Evolutionary conservation across 1,139 yeast genomes (phyloP), one percentile per base, ranked within the genome.

Genomic region (Pichia sp.): DNA sequence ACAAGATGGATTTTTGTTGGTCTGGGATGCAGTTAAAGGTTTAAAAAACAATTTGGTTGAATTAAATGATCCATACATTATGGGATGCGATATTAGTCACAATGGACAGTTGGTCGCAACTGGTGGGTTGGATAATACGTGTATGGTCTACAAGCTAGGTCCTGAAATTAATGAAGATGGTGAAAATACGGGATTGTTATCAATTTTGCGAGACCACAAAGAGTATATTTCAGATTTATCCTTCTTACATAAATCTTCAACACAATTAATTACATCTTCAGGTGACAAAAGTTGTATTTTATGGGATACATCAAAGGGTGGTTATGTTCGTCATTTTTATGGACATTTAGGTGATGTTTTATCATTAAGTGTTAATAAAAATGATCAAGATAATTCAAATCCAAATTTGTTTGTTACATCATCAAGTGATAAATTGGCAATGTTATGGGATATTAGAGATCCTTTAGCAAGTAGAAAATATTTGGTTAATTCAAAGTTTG

Each of bases 291-390:
- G 94, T 1, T 77, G 89, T 58, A 74, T 78, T 3, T 64, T 82
- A 50, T 90, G 97, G 97, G 96, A 90, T 63, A 71, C 87, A 27
- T 70, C 73, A 27, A 77, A 77, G 53, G 82, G 86, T 0, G 69
- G 69, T 26, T 72, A 76, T 54, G 66, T 75, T 1, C 68, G 78
- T 34, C 82, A 79, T 43, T 86, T 76, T 62, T 67, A 78, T 12
- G 95, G 85, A 51, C 96, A 89, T 66, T 65, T 84, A 26, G 95
- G 95, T 7, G 96, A 87, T 63, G 87, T 90, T 20, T 69, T 86
- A 48, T 71, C 82, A 35, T 59, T 88, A 49, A 69, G 71, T 26
- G 66, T 67, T 45, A 56, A 62, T 43, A 56, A 51, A 27, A 50
- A 52, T 4, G 57, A 57, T 30, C 37, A 27, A 15, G 32, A 37